Evolutionary conservation across 805 yeast genomes (phyloP).

Genomic region (Komagataella mondaviorum): DNA sequence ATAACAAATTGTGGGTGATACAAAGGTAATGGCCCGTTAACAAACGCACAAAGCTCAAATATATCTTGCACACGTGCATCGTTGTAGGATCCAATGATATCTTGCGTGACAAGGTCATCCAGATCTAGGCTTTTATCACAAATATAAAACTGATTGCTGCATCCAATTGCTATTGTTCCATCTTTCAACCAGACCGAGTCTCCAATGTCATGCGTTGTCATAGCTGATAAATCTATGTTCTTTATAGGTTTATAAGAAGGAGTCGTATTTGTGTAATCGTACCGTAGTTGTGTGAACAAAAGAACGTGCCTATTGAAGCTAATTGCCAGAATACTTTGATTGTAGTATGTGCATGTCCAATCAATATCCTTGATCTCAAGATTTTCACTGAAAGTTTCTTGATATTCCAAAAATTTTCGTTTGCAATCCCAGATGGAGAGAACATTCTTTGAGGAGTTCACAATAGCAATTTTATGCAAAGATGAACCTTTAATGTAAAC

Average conservation of each 20-base stretch:
- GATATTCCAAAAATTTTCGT: constrained; percentile 53
- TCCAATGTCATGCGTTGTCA: constrained; percentile 73
- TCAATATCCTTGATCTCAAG: constrained; percentile 55
- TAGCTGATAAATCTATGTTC: constrained; percentile 52
- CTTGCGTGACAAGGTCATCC: constrained; percentile 33
- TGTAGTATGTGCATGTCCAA: constrained; percentile 65
- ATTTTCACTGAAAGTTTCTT: constrained; percentile 22
- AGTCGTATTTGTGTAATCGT: constrained; percentile 72
- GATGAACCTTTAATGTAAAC: constrained; percentile 60
- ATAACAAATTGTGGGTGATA: constrained; percentile 85
- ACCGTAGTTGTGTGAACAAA: constrained; percentile 70
- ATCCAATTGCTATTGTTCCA: constrained; percentile 69
- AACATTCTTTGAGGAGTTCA: constrained; percentile 34
- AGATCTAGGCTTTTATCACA: constrained; percentile 56
- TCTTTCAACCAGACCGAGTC: constrained; percentile 79
- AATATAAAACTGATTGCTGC: constrained; percentile 82
- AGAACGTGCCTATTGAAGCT: constrained; percentile 57
- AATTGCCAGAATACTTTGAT: constrained; percentile 65
- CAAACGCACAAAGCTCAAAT: constrained; percentile 56
- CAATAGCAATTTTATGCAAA: constrained; percentile 60
- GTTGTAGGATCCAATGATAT: constrained; percentile 44
- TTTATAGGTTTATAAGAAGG: constrained; percentile 73
- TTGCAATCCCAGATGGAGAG: constrained; percentile 74
- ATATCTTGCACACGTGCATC: constrained; percentile 23
- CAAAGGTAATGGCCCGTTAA: constrained; percentile 82